These are phyloP conservation scores for Neonectria coccinea DNA, from an alignment of 2,329 filamentous ascomycete species.

Conservation along the genomic window DNA sequence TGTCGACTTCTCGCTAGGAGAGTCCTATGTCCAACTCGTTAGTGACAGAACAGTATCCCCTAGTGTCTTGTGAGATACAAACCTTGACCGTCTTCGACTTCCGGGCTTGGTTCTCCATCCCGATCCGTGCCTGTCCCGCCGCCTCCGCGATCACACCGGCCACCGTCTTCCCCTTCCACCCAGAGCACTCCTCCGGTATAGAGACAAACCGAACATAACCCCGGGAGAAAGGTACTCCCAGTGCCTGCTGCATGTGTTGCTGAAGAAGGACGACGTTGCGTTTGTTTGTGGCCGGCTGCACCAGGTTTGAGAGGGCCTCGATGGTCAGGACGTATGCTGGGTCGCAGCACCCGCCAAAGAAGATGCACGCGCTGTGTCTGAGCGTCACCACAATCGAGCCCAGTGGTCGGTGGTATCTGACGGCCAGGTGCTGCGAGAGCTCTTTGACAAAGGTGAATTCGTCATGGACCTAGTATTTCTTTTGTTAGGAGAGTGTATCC, in stretches of 20 bases:
- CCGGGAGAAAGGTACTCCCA: conserved; percentile 73
- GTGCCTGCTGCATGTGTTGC: conserved; percentile 76
- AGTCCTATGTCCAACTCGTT: conserved; percentile 7
- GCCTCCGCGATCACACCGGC: conserved; percentile 67
- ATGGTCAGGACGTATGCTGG: conserved; percentile 84
- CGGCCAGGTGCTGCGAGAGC: conserved; percentile 78
- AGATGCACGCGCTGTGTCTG: conserved; percentile 79
- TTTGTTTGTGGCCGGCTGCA: conserved; percentile 82
- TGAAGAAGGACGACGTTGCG: conserved; percentile 84
- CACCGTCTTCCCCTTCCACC: conserved; percentile 77
- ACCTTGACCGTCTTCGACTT: conserved; percentile 35
- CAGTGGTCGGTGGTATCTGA: conserved; percentile 79
- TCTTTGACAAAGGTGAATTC: conserved; percentile 80
- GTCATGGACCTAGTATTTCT: conserved; percentile 71
- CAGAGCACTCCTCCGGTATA: conserved; percentile 77
- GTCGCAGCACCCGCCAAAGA: conserved; percentile 80
- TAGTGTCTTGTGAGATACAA: not conserved
- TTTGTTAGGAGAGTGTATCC: conserved; percentile 14
- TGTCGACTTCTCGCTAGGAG: conserved; percentile 7
- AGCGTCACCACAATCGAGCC: conserved; percentile 80
- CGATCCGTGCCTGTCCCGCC: conserved; percentile 15
- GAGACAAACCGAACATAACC: conserved; percentile 80
- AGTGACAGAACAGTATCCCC: not conserved
- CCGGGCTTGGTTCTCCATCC: conserved; percentile 23
- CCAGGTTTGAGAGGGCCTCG: conserved; percentile 73